A percentile compares a stretch with the other conserved stretches of the same genome.
These are phyloP conservation scores for Rhodotorula sp. DNA, from an alignment of 1,284 basidiomycete species.

Conservation along the genomic window DNA sequence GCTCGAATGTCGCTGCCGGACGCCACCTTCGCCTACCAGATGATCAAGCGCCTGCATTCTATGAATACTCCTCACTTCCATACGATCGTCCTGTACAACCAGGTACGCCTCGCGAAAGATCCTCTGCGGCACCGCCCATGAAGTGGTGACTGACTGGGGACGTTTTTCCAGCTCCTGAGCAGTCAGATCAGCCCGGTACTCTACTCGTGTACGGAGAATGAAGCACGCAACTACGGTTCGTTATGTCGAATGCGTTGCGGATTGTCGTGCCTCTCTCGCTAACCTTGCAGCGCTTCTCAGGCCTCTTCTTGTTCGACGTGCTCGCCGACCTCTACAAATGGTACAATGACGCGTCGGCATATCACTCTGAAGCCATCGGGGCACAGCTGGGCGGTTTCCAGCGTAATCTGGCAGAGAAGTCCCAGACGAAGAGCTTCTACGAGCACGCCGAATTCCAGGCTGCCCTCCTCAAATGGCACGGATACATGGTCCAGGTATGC, in stretches of 20 bases:
- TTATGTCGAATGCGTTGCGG: background rate
- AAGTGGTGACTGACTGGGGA: background rate
- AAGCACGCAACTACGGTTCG: slow-evolving; percentile 89
- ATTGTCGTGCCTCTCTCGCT: background rate
- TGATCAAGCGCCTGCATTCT: slow-evolving; percentile 81
- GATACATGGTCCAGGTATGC: slow-evolving; percentile 23
- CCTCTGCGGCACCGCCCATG: background rate
- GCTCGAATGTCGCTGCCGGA: slow-evolving; percentile 91
- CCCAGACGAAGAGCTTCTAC: slow-evolving; percentile 29
- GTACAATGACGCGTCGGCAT: slow-evolving; percentile 63
- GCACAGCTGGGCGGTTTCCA: slow-evolving; percentile 42
- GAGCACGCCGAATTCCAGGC: slow-evolving; percentile 31
- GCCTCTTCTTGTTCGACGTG: slow-evolving; percentile 62
- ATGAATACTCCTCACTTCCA: slow-evolving; percentile 84
- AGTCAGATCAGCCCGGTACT: slow-evolving; percentile 63
- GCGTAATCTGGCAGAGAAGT: slow-evolving; percentile 2
- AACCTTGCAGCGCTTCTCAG: slow-evolving; percentile 14
- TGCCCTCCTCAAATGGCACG: slow-evolving; percentile 44
- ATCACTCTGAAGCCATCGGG: slow-evolving; percentile 53
- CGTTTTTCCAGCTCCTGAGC: slow-evolving; percentile 59
- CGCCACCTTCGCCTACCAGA: slow-evolving; percentile 87
- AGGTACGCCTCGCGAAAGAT: slow-evolving; percentile 54
- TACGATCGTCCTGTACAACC: slow-evolving; percentile 80
- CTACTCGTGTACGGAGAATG: slow-evolving; percentile 91
- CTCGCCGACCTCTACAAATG: slow-evolving; percentile 72